Conservation (phyloP, 371 early-diverging fungal species). For the Zychaea mexicana region DNA sequence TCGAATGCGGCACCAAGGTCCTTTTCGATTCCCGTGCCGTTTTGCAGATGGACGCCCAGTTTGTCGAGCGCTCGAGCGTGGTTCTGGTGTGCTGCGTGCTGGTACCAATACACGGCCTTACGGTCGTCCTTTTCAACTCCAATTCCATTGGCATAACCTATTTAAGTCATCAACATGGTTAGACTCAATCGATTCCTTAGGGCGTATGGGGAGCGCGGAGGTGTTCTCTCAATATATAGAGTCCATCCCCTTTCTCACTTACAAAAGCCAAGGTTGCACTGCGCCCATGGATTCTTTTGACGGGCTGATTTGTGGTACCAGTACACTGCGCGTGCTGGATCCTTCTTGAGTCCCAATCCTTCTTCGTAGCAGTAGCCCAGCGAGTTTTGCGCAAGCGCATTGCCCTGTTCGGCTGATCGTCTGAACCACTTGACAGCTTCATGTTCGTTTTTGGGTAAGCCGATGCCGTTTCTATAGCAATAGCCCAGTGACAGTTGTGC, state of each 20-base stretch:
- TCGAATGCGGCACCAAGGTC: slow-evolving; percentile 58
- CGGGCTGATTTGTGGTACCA: slow-evolving; percentile 79
- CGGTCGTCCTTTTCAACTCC: slow-evolving; percentile 59
- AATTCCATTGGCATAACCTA: slow-evolving; percentile 74
- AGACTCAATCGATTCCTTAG: no score
- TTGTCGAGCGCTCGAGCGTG: slow-evolving; percentile 80
- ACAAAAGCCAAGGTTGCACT: slow-evolving; percentile 79
- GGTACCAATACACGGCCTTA: slow-evolving; percentile 71
- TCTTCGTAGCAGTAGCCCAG: slow-evolving; percentile 82
- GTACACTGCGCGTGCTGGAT: slow-evolving; percentile 66
- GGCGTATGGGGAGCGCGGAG: no score
- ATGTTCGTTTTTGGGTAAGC: slow-evolving; percentile 65
- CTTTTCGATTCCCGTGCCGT: slow-evolving; percentile 69
- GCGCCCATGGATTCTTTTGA: slow-evolving; percentile 82
- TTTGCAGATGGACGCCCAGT: slow-evolving; percentile 75
- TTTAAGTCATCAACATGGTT: neutral
- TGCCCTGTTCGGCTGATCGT: slow-evolving; percentile 67
- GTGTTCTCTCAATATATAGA: no score
- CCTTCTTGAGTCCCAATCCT: slow-evolving; percentile 65
- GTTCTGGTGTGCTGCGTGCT: slow-evolving; percentile 63
- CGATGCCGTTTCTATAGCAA: slow-evolving; percentile 76
- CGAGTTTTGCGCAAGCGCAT: slow-evolving; percentile 78
- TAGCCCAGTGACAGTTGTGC: slow-evolving; percentile 79
- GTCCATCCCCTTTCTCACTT: no score
- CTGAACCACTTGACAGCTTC: slow-evolving; percentile 73